Evolutionary conservation across 345 rosid genomes (phyloP), one percentile per base, ranked within the genome.

Genomic region (Citrus cavaleriei): DNA sequence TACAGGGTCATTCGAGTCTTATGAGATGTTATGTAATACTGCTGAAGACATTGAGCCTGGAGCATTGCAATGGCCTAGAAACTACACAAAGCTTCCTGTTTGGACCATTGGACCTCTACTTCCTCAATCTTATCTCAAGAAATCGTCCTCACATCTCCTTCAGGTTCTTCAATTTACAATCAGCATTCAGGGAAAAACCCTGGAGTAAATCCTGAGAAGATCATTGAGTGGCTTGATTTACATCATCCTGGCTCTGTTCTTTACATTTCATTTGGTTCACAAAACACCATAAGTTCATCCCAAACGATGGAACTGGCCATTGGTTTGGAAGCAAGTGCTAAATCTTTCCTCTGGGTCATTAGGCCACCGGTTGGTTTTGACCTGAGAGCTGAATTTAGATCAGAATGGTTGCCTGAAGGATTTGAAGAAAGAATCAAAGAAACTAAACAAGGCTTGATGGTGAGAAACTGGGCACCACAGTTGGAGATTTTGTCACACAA

Each of bases 231-330:
- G 87, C 90, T 90, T 37, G 79, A 81, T 32, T 32, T 46, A 7
- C 83, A 83, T 3, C 6, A 34, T 16, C 74, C 64, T 7, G 78
- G 28, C 70, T 84, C 89, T 3, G 93, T 90, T 37, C 76, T 88
- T 0, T 85, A 88, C 77, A 70, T 88, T 24, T 83, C 87, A 0
- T 90, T 88, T 68, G 93, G 93, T 4, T 90, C 90, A 1, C 91
- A 87, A 55, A 88, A 86, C 77, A 88, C 87, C 0, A 76, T 86
- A 1, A 83, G 68, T 59, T 73, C 84, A 5, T 58, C 85, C 3
- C 86, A 90, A 24, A 88, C 81, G 91, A 90, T 79, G 85, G 87
- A 80, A 51, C 62, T 90, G 5, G 91, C 91, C 0, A 65, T 21
- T 4, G 93, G 89, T 1, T 68, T 90, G 62, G 91, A 90, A 61